Base-by-base conservation (phyloP, 495 filamentous ascomycete genomes). In the Peziza echinospora region DNA sequence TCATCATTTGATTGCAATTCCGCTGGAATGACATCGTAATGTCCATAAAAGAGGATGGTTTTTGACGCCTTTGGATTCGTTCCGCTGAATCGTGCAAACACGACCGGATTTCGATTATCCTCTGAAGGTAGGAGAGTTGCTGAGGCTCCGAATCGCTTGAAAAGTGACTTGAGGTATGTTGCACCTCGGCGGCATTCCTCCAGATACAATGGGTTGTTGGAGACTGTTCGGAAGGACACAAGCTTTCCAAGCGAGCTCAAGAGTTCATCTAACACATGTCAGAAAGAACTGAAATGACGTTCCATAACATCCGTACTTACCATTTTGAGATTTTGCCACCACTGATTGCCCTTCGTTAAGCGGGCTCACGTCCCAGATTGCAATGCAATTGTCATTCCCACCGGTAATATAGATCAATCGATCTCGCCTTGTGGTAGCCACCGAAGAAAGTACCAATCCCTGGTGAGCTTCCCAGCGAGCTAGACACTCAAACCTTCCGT, bases 11-110 rank as follows among this genome's bases (percentile, higher is more conserved):
- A 75, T 1, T 26, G 41, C 10, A 41, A 19, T 47, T 91, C 82
- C 0, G 91, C 89, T 17, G 82, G 72, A n/a, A 97, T 85, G n/a
- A 97, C 84, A 49, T 97, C 89, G 63, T 97, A 97, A 53, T 97
- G 89, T 3, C 91, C 91, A 60, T 97, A 97, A 61, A 97, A 97
- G 11, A 97, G 67, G 26, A 94, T 80, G 0, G 80, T 85, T 63
- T 86, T 93, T 21, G 84, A 71, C 22, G 69, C 65, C 11, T 61
- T 63, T 0, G 63, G 56, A 2, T 69, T 69, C 21, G 66, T 83
- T 21, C 82, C 83, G 43, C 72, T 69, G 59, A 97, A 97, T 47
- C 77, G 77, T 25, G 89, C 87, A 59, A 78, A 80, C 1, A 97
- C 83, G 21, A 96, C 75, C 2, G 89, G 89, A 59, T 96, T 96